A percentile compares a stretch with the other conserved stretches of the same genome.
phyloP scores from a whole-genome alignment of 108 stramenopile species.

The Nitzschia inconspicua region DNA sequence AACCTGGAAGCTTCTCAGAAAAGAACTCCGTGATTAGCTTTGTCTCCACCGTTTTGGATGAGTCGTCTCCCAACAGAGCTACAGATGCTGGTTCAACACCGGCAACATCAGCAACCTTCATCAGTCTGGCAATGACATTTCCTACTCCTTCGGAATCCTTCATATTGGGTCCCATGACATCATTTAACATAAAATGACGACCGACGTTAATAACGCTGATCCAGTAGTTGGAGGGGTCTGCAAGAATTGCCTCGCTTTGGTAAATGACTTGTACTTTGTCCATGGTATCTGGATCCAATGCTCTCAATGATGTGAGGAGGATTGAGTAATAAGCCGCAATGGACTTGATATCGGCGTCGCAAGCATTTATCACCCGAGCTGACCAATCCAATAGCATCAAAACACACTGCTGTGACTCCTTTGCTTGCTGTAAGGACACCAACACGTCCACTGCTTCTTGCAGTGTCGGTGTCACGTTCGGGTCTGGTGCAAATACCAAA shows the following conservation, averaged over 20 bases:
- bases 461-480: constrained; percentile 63
- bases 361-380: constrained; percentile 73
- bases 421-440: constrained; percentile 24
- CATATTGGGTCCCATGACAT: constrained; percentile 79
- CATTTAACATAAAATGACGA: constrained; percentile 79
- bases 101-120: constrained; percentile 80
- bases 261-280: constrained; percentile 63
- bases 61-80: constrained; percentile 35
- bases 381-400: constrained; percentile 85
- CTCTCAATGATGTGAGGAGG: constrained; percentile 53
- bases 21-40: constrained; percentile 40
- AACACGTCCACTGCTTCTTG: constrained; percentile 72
- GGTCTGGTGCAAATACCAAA: constrained; percentile 83
- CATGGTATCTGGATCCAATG: constrained; percentile 63
- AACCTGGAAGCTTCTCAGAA: constrained; percentile 44
- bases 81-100: constrained; percentile 69
- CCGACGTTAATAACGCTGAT: constrained; percentile 92
- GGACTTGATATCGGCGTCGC: constrained; percentile 77
- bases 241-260: constrained; percentile 85
- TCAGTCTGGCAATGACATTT: constrained; percentile 75
- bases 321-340: constrained; percentile 76
- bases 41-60: constrained; percentile 8
- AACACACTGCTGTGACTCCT: constrained; percentile 41
- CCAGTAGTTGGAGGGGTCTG: constrained; percentile 93
- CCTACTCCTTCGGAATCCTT: constrained; percentile 84